Conservation (phyloP, 306 rosid genomes). For the Vachellia pachyceras region DNA sequence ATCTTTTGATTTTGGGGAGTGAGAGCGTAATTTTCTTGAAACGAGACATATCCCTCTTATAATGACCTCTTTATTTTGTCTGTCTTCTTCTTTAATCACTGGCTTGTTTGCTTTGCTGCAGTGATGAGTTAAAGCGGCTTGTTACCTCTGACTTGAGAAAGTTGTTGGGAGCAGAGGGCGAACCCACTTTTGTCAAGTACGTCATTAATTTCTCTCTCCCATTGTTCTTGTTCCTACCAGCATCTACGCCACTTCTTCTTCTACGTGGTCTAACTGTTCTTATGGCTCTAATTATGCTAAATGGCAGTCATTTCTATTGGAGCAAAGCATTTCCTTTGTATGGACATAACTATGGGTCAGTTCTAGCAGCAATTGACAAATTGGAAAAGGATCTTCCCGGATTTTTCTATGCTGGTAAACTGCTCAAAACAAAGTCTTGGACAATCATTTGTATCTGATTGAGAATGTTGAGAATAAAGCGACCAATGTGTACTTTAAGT, state of each 20-base stretch:
- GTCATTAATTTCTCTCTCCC: constrained; percentile 30
- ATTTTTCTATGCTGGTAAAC: constrained; percentile 83
- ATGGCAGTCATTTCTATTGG: constrained; percentile 86
- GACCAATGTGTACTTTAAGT: not conserved
- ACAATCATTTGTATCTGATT: not conserved
- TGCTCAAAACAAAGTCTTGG: constrained; percentile 8
- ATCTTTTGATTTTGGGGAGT: not conserved
- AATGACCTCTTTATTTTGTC: constrained; percentile 28
- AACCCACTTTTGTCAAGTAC: constrained; percentile 84
- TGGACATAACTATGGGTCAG: constrained; percentile 74
- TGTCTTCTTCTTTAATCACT: constrained; percentile 14
- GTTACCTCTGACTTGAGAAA: constrained; percentile 86
- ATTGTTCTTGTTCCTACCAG: not conserved
- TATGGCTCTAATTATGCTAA: constrained; percentile 22
- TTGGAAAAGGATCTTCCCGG: constrained; percentile 92
- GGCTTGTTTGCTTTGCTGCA: constrained; percentile 45
- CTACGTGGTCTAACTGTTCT: not conserved
- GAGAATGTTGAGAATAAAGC: constrained; percentile 10
- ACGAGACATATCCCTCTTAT: constrained; percentile 32
- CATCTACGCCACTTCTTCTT: constrained; percentile 21
- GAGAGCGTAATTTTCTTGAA: not conserved
- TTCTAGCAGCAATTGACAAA: constrained; percentile 80
- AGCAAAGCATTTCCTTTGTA: constrained; percentile 93
- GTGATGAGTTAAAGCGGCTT: constrained; percentile 75
- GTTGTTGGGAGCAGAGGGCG: constrained; percentile 87